Evolutionary conservation across 108 stramenopile species (phyloP), one percentile per base, ranked within the genome.

Genomic region (Epithemia pelagica): DNA sequence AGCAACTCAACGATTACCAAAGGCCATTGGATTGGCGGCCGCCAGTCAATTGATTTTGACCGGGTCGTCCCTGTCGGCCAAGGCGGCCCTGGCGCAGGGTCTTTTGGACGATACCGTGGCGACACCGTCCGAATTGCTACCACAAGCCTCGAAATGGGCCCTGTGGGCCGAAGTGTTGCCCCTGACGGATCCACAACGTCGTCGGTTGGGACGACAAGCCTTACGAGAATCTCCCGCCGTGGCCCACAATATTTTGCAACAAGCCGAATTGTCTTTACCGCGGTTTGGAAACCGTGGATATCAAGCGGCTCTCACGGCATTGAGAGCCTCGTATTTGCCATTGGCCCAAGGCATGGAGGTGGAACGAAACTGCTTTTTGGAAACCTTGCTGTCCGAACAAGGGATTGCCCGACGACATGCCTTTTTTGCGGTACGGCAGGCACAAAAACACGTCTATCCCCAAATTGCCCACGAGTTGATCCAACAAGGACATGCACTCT

Each of bases 1-100:
- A 3, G 98, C 96, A 8, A 98, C 98, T 1, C 98, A 99, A 75
- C 94, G 97, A 29, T 86, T 99, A 57, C 94, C 97, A 15, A 76
- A 96, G 52, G 74, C 96, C 56, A 82, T 94, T 55, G 87, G 84
- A 7, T 75, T 90, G 32, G 72, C 77, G 21, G 68, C 76, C 57
- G 93, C 96, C 1, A 67, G 92, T 28, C 81, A 88, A 66, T 82
- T 95, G 76, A 97, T 97, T 73, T 59, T 89, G 52, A 82, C 87
- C 2, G 98, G 95, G 28, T 66, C 72, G 32, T 75, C 83, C 22
- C 71, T 90, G 66, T 65, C 82, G 5, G 59, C 68, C n/a, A 61
- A 64, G 2, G 67, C 83, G 75, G 96, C 92, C 89, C 94, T 58
- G 2, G 2, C 25, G 22, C 32, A 58, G 19, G 30, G 29, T 8